Evolutionary conservation across 306 rosid genomes (phyloP).

Genomic region (Boehmeria nivea): DNA sequence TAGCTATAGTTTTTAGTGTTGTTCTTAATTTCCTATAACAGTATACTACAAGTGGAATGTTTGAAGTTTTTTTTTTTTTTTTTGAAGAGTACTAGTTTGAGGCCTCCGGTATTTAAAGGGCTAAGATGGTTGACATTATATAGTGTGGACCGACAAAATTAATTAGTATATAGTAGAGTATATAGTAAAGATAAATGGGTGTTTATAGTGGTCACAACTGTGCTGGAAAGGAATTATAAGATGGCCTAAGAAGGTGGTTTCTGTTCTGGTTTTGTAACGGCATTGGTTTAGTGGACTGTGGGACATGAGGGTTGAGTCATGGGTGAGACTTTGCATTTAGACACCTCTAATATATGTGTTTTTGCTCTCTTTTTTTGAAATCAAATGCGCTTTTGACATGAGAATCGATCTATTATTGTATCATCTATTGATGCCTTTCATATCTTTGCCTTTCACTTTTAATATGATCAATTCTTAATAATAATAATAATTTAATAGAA

Average conservation of each 20-base stretch:
- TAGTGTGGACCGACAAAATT: not conserved
- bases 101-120: not conserved
- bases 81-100: conserved; percentile 1
- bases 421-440: not conserved
- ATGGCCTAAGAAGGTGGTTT: not conserved
- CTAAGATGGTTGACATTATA: not conserved
- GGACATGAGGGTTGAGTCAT: not conserved
- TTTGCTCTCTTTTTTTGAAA: not conserved
- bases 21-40: too few species aligned
- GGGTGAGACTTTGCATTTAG: not conserved
- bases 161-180: not conserved
- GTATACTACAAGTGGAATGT: too few species aligned
- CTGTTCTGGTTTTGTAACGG: not conserved
- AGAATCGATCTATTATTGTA: not conserved
- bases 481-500: not conserved
- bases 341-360: not conserved
- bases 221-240: not conserved
- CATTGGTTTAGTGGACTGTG: not conserved
- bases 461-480: not conserved
- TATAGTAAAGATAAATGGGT: not conserved
- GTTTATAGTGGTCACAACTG: conserved; percentile 3
- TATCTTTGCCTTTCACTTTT: conserved; percentile 2
- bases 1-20: too few species aligned
- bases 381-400: not conserved
- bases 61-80: not conserved